phyloP scores from a whole-genome alignment of 495 filamentous ascomycete genomes.

The Astrothelium macrocarpum region DNA sequence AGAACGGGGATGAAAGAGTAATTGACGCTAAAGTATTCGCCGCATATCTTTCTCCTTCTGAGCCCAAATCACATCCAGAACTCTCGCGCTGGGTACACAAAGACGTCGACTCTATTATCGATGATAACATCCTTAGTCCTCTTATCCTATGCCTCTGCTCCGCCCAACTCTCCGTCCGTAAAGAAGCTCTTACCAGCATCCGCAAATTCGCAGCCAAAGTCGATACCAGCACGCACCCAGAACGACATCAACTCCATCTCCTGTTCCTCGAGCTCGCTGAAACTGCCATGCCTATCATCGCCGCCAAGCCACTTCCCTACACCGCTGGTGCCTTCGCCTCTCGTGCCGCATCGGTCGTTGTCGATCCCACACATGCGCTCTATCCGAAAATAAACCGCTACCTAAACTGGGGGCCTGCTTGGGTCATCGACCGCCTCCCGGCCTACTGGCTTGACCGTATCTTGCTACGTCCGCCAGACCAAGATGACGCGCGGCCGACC shows the following conservation, averaged over 20 bases:
- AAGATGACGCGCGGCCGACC: conserved; percentile 63
- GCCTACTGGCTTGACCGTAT: conserved; percentile 63
- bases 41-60: conserved; percentile 23
- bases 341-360: conserved; percentile 55
- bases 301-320: conserved; percentile 55
- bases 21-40: neutral
- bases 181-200: conserved; percentile 61
- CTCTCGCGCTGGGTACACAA: conserved; percentile 62
- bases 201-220: conserved; percentile 49
- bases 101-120: conserved; percentile 61
- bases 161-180: conserved; percentile 58
- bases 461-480: conserved; percentile 55
- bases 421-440: conserved; percentile 65
- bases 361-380: conserved; percentile 68
- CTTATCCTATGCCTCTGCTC: conserved; percentile 69
- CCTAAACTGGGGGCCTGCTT: conserved; percentile 62
- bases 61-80: conserved; percentile 47
- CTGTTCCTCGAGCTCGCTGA: conserved; percentile 70
- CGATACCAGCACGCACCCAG: conserved; percentile 52
- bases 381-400: conserved; percentile 83
- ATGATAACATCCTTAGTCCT: conserved; percentile 57
- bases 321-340: conserved; percentile 65
- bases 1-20: neutral
- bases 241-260: conserved; percentile 65
- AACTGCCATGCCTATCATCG: conserved; percentile 48